Evolutionary conservation across 805 yeast genomes (phyloP).

Genomic region (Scheffersomyces spartinae): DNA sequence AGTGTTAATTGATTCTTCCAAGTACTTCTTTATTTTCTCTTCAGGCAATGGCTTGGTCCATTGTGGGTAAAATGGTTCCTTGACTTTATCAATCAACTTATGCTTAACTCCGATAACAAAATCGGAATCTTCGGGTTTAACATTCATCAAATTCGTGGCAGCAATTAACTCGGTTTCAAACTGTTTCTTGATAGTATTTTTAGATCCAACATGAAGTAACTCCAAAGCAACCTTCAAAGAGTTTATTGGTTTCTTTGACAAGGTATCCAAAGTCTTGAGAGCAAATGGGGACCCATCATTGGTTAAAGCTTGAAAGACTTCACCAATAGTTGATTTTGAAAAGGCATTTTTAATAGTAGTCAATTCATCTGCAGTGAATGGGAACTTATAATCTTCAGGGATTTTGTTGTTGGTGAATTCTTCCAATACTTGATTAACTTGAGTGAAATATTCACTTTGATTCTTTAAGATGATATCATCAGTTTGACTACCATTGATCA

Average conservation of each 20-base stretch:
- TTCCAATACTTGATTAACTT: conserved; percentile 64
- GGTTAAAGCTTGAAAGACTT: conserved; percentile 40
- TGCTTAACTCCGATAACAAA: conserved; percentile 61
- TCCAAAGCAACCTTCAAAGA: conserved; percentile 65
- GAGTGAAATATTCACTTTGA: conserved; percentile 33
- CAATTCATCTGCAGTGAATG: conserved; percentile 44
- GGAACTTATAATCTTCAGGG: conserved; percentile 53
- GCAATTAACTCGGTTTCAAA: conserved; percentile 62
- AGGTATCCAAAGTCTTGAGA: conserved; percentile 36
- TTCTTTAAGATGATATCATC: conserved; percentile 8
- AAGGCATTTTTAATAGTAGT: conserved; percentile 62
- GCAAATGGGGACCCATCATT: conserved; percentile 60
- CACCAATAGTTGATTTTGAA: conserved; percentile 38
- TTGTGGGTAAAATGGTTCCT: conserved; percentile 27
- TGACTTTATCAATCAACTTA: conserved; percentile 50
- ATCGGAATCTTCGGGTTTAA: conserved; percentile 38
- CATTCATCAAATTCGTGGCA: conserved; percentile 63
- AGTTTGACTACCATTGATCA: conserved; percentile 17
- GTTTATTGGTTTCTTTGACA: conserved; percentile 63
- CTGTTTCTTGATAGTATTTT: conserved; percentile 50
- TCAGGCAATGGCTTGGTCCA: conserved; percentile 10
- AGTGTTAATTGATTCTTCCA: conserved; percentile 10
- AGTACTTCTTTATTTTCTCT: conserved; percentile 10
- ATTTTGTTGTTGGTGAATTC: conserved; percentile 58
- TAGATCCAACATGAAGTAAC: conserved; percentile 49